These are phyloP conservation scores for Cucumis cinereus DNA, from an alignment of 306 rosid genomes.

Conservation along the genomic window DNA sequence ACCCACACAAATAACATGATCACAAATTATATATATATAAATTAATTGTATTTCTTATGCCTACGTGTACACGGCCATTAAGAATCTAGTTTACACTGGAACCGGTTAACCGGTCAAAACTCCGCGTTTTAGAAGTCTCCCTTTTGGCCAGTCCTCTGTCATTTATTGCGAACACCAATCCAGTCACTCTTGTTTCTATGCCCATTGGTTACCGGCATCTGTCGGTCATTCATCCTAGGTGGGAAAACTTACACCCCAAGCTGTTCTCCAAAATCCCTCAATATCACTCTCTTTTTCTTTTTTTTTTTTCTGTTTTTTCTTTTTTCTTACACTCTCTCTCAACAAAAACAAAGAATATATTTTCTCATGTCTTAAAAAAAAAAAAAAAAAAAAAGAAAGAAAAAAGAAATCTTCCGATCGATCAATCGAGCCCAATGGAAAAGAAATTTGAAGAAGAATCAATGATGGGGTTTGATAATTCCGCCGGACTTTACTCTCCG, in stretches of 20 bases:
- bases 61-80: constrained; percentile 29
- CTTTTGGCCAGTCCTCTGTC: constrained; percentile 17
- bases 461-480: constrained; percentile 5
- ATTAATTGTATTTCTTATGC: neutral
- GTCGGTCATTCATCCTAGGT: constrained; percentile 40
- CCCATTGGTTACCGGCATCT: constrained; percentile 33
- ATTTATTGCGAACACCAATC: constrained; percentile 33
- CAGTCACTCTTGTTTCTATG: constrained; percentile 20
- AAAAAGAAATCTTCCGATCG: neutral
- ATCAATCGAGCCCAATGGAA: constrained; percentile 26
- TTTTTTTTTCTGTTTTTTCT: neutral
- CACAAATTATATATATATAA: neutral
- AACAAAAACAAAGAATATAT: neutral
- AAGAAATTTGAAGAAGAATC: constrained; percentile 24
- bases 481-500: constrained; percentile 26
- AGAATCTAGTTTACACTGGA: constrained; percentile 1
- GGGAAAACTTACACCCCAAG: constrained; percentile 51
- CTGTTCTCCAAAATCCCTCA: constrained; percentile 65
- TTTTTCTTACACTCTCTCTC: constrained; percentile 7
- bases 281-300: constrained; percentile 6
- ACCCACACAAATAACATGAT: neutral
- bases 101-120: constrained; percentile 58
- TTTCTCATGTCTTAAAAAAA: neutral
- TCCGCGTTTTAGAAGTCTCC: constrained; percentile 30
- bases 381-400: neutral